Percentiles rank a stretch among this genome's conserved stretches.
These are phyloP conservation scores for Nepenthes alata DNA, from an alignment of 179 eudicot genomes.

Conservation along the genomic window DNA sequence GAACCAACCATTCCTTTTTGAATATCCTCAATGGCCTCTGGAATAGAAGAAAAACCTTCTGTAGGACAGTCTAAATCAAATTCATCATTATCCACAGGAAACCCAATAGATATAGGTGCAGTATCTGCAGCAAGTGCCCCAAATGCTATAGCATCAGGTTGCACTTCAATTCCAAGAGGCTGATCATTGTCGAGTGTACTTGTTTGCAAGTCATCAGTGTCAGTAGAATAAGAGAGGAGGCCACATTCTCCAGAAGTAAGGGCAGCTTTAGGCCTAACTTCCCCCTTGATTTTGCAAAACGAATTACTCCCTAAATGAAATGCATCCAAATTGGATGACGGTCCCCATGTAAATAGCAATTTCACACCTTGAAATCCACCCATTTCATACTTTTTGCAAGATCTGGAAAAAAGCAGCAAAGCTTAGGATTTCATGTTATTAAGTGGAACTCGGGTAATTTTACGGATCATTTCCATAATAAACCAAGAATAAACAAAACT, in stretches of 20 bases:
- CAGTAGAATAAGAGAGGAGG: constrained; percentile 20
- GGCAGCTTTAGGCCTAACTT: constrained; percentile 31
- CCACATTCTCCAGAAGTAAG: constrained; percentile 48
- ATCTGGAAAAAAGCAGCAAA: constrained; percentile 14
- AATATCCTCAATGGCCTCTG: constrained; percentile 88
- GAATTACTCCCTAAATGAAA: constrained; percentile 20
- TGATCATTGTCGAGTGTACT: constrained; percentile 14
- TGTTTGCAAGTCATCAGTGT: constrained; percentile 13
- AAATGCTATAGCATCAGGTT: constrained; percentile 42
- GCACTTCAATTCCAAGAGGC: constrained; percentile 39
- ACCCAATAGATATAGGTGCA: constrained; percentile 36
- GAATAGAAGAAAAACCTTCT: constrained; percentile 58
- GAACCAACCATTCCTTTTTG: constrained; percentile 68
- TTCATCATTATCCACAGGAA: constrained; percentile 38
- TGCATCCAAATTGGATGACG: constrained; percentile 19
- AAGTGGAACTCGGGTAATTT: too few species aligned
- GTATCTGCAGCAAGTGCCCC: constrained; percentile 58
- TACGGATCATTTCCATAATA: too few species aligned
- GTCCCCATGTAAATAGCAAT: constrained; percentile 25
- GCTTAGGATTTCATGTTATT: background rate
- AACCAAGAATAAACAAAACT: too few species aligned
- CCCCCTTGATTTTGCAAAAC: constrained; percentile 18
- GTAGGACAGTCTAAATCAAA: constrained; percentile 61
- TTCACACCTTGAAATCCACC: constrained; percentile 24
- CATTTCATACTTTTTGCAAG: constrained; percentile 19